phyloP scores from a whole-genome alignment of 768 basidiomycete genomes.

The Myochromella boudieri region DNA sequence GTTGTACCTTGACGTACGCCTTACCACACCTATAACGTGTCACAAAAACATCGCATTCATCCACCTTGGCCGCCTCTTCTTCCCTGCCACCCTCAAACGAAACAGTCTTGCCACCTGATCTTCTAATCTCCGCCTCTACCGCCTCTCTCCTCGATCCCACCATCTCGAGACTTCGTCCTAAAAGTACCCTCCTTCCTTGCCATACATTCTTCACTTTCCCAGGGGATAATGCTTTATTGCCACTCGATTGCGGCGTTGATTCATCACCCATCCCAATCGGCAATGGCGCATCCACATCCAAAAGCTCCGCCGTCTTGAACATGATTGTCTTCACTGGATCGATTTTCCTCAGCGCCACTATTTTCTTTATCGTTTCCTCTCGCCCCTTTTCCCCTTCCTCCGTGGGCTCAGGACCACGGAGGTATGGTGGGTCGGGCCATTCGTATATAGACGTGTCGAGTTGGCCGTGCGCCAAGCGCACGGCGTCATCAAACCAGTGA shows the following conservation, averaged over 20 bases:
- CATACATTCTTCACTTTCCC: conserved; percentile 45
- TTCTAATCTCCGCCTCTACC: conserved; percentile 57
- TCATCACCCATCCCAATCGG: conserved; percentile 5
- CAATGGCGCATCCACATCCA: conserved; percentile 24
- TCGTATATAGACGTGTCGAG: conserved; percentile 58
- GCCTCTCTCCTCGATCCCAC: conserved; percentile 45
- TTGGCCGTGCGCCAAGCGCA: conserved; percentile 51
- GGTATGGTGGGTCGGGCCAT: conserved; percentile 71
- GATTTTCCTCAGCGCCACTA: conserved; percentile 18
- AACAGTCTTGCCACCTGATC: conserved; percentile 51
- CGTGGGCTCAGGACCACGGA: conserved; percentile 27
- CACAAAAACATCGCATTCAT: conserved; percentile 70
- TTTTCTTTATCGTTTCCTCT: conserved; percentile 21
- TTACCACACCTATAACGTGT: conserved; percentile 66
- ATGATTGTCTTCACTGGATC: conserved; percentile 32
- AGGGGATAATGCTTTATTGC: conserved; percentile 4
- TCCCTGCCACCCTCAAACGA: conserved; percentile 30
- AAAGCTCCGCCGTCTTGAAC: conserved; percentile 29
- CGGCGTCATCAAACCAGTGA: conserved; percentile 88
- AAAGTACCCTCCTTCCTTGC: conserved; percentile 56
- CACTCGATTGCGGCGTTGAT: conserved; percentile 7
- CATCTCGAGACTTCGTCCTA: conserved; percentile 61
- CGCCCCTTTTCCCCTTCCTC: conserved; percentile 23
- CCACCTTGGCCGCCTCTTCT: conserved; percentile 33
- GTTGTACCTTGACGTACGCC: conserved; percentile 71